phyloP scores from a whole-genome alignment of 306 rosid species.

The Vigna hirtella region DNA sequence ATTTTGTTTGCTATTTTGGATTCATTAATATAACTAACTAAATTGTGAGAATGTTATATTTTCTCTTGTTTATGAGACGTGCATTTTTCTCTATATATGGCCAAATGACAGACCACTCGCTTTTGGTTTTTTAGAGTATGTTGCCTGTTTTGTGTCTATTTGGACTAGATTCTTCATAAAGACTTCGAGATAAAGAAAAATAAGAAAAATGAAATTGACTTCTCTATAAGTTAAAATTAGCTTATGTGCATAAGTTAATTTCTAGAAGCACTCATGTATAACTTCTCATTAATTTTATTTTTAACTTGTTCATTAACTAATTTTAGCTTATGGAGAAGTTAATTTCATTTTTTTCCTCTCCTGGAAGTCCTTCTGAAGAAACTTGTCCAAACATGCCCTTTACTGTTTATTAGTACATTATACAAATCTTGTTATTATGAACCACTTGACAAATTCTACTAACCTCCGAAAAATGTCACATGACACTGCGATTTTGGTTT shows the following conservation, averaged over 20 bases:
- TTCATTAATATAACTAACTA: not conserved
- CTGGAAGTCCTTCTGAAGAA: no score
- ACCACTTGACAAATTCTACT: not conserved
- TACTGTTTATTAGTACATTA: not conserved
- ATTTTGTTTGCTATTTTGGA: not conserved
- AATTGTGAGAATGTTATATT: not conserved
- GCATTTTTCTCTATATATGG: not conserved
- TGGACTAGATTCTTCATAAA: no score
- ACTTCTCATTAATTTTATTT: no score
- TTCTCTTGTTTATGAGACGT: not conserved
- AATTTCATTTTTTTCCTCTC: no score
- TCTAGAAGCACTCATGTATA: no score
- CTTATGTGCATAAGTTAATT: no score
- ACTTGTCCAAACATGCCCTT: no score
- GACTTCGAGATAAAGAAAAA: no score
- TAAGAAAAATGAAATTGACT: no score
- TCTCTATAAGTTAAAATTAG: no score
- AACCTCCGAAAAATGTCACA: not conserved
- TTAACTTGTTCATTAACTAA: no score
- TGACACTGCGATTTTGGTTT: not conserved
- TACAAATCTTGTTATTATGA: not conserved
- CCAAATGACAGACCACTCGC: not conserved
- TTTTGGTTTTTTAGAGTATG: not conserved
- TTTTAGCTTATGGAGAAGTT: no score
- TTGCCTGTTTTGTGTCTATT: not conserved